A percentile compares a stretch with the other conserved stretches of the same genome.
Evolutionary conservation across 2,329 filamentous ascomycete genomes (phyloP).

Genomic region (Hypoxylon sp.): DNA sequence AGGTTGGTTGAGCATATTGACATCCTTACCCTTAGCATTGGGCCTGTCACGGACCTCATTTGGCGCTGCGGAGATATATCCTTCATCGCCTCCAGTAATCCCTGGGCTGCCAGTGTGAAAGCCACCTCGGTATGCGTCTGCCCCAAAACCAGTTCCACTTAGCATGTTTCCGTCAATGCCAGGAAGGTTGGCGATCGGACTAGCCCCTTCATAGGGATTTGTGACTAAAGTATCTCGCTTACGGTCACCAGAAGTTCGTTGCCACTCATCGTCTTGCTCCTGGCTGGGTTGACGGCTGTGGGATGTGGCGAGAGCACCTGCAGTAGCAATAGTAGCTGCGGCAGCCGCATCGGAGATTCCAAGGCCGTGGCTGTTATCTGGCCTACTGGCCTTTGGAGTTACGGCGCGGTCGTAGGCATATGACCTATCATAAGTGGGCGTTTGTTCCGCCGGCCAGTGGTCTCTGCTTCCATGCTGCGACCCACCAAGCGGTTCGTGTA

Average conservation of each 20-base stretch:
- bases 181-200: slow-evolving; percentile 70
- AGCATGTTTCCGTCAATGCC: slow-evolving; percentile 67
- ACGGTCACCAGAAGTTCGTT: slow-evolving; percentile 71
- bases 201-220: slow-evolving; percentile 76
- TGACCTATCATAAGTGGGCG: slow-evolving; percentile 54
- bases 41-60: slow-evolving; percentile 68
- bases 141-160: slow-evolving; percentile 56
- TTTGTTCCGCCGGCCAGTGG: slow-evolving; percentile 54
- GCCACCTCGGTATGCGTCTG: slow-evolving; percentile 59
- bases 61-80: slow-evolving; percentile 85
- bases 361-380: slow-evolving; percentile 58
- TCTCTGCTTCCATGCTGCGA: slow-evolving; percentile 49
- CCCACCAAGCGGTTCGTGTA: slow-evolving; percentile 79
- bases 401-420: slow-evolving; percentile 52
- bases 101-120: slow-evolving; percentile 71
- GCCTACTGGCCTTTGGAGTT: slow-evolving; percentile 51
- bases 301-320: slow-evolving; percentile 61
- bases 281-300: slow-evolving; percentile 70
- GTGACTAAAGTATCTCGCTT: slow-evolving; percentile 77
- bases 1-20: slow-evolving; percentile 67
- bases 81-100: slow-evolving; percentile 82
- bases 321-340: slow-evolving; percentile 67
- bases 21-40: slow-evolving; percentile 68
- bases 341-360: slow-evolving; percentile 64
- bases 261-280: slow-evolving; percentile 76